phyloP scores from a whole-genome alignment of 2,329 filamentous ascomycete genomes.

The Paecilomyces variotii region DNA sequence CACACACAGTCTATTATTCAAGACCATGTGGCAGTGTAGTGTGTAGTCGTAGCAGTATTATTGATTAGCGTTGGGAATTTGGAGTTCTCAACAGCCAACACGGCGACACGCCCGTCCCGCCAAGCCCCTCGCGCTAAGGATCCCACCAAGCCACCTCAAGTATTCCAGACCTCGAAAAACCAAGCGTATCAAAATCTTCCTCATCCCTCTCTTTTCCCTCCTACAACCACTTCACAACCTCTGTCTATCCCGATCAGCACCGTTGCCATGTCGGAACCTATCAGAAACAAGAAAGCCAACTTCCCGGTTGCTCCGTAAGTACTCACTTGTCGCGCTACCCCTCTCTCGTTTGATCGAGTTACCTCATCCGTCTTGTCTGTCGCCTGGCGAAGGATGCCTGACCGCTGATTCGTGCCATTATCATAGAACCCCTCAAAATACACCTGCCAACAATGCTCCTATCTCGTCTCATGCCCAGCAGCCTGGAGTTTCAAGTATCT shows the following conservation, averaged over 20 bases:
- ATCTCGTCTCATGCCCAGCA: slow-evolving; percentile 97
- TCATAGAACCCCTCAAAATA: slow-evolving; percentile 92
- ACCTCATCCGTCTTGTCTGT: neutral
- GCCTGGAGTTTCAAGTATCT: slow-evolving; percentile 88
- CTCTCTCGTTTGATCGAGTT: slow-evolving; percentile 3
- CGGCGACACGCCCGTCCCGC: slow-evolving; percentile 23
- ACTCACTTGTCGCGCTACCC: slow-evolving; percentile 2
- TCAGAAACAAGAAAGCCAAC: slow-evolving; percentile 59
- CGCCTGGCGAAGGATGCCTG: slow-evolving; percentile 6
- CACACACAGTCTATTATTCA: neutral
- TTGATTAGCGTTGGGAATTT: slow-evolving; percentile 11
- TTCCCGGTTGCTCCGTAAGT: slow-evolving; percentile 58
- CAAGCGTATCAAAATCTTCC: slow-evolving; percentile 30
- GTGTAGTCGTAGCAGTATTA: slow-evolving; percentile 17
- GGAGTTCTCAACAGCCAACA: slow-evolving; percentile 23
- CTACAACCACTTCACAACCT: slow-evolving; percentile 3
- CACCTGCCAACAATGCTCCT: slow-evolving; percentile 86
- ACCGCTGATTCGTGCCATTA: slow-evolving; percentile 17
- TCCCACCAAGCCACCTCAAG: slow-evolving; percentile 28
- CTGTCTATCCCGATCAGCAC: neutral
- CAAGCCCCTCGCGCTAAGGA: slow-evolving; percentile 36
- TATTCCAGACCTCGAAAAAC: slow-evolving; percentile 29
- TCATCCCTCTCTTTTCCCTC: slow-evolving; percentile 5
- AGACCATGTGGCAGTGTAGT: neutral
- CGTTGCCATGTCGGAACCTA: slow-evolving; percentile 56